A percentile compares a stretch with the other conserved stretches of the same genome.
These are phyloP conservation scores for Vickermania spadyakhi DNA, from an alignment of 208 protist species.

Conservation along the genomic window DNA sequence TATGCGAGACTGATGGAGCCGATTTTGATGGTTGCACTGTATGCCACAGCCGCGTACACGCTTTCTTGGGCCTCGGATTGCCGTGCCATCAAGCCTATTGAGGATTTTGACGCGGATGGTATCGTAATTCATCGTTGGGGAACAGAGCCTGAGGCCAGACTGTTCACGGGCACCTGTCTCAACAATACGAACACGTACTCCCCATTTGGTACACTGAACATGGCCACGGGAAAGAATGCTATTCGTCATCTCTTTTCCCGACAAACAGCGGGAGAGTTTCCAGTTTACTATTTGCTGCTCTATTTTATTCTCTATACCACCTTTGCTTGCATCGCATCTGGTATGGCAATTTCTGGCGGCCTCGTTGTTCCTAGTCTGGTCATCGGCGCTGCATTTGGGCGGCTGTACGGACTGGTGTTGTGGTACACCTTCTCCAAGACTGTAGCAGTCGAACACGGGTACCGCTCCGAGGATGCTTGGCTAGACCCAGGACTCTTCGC, in stretches of 20 bases:
- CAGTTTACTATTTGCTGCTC: constrained; percentile 39
- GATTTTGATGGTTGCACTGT: constrained; percentile 46
- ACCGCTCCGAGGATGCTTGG: constrained; percentile 45
- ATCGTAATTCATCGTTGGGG: constrained; percentile 46
- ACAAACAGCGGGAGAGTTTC: constrained; percentile 72
- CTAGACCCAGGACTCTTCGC: constrained; percentile 90
- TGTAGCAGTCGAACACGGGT: constrained; percentile 23
- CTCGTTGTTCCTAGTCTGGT: constrained; percentile 88
- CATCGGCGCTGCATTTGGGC: constrained; percentile 82
- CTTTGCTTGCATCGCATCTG: constrained; percentile 64
- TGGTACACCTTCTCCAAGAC: constrained; percentile 30
- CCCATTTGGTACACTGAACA: constrained; percentile 70
- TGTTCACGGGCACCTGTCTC: constrained; percentile 69
- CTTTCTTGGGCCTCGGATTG: constrained; percentile 37
- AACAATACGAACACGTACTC: constrained; percentile 36
- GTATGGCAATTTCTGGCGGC: constrained; percentile 77
- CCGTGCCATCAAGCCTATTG: constrained; percentile 21
- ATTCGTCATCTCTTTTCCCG: constrained; percentile 86
- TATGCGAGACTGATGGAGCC: constrained; percentile 65
- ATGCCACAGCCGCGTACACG: constrained; percentile 40
- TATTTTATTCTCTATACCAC: constrained; percentile 79
- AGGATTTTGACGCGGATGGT: constrained; percentile 13
- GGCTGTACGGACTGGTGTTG: constrained; percentile 69
- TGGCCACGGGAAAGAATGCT: constrained; percentile 76
- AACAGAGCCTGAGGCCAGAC: constrained; percentile 35